Evolutionary conservation across 2,329 filamentous ascomycete genomes (phyloP).

Genomic region (Aspergillus pseudoglaucus): DNA sequence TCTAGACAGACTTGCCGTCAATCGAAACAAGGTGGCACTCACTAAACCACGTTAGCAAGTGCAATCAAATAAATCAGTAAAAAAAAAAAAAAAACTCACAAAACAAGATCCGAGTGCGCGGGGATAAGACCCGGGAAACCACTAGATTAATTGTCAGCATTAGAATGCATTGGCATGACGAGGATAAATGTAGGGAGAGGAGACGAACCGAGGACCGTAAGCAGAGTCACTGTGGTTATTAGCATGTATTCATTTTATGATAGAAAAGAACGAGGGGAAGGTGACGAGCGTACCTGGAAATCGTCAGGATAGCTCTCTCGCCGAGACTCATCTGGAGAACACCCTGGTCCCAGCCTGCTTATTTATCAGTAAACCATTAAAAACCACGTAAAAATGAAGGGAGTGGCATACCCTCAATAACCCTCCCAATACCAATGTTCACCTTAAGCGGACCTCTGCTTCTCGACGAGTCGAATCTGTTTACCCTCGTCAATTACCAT

Average conservation of each 20-base stretch:
- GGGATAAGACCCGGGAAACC: slow-evolving; percentile 77
- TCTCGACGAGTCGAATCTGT: slow-evolving; percentile 82
- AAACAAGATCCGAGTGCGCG: slow-evolving; percentile 66
- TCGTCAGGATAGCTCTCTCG: slow-evolving; percentile 81
- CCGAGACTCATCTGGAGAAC: slow-evolving; percentile 81
- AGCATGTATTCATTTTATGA: slow-evolving; percentile 5
- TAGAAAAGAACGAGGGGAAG: not conserved
- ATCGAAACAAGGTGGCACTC: slow-evolving; percentile 31
- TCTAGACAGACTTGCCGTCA: slow-evolving; percentile 40
- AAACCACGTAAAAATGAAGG: not conserved
- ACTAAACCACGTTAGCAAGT: not conserved
- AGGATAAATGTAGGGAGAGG: not conserved
- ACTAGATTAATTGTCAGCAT: slow-evolving; percentile 36
- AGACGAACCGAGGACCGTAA: slow-evolving; percentile 36
- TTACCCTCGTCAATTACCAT: slow-evolving; percentile 1
- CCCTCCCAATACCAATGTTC: slow-evolving; percentile 70
- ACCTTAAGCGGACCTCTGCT: slow-evolving; percentile 64
- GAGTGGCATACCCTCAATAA: slow-evolving; percentile 68
- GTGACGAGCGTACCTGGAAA: slow-evolving; percentile 57
- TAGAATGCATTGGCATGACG: too few relatives aligned
- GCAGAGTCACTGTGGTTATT: slow-evolving; percentile 28
- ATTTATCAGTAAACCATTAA: not conserved
- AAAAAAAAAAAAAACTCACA: slow-evolving; percentile 53
- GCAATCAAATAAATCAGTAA: not conserved
- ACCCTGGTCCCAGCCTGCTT: slow-evolving; percentile 69